A percentile compares a stretch with the other conserved stretches of the same genome.
phyloP scores from a whole-genome alignment of 768 basidiomycete species.

The Kwoniella botswanensis region DNA sequence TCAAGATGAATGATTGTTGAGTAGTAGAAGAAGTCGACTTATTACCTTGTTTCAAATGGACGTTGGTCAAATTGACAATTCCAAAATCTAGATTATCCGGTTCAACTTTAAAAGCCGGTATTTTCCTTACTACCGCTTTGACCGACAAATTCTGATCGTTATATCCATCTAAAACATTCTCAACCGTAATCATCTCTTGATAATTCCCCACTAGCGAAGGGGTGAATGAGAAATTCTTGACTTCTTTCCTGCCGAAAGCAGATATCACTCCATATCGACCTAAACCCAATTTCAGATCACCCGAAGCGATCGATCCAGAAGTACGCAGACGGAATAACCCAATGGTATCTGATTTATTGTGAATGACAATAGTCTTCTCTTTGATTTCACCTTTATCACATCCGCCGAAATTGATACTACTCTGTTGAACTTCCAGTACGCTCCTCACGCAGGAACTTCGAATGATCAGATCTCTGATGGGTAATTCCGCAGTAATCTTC shows the following conservation, averaged over 20 bases:
- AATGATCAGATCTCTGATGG: constrained; percentile 54
- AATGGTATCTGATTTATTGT: constrained; percentile 55
- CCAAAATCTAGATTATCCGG: constrained; percentile 46
- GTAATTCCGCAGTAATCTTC: constrained; percentile 35
- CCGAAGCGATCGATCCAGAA: constrained; percentile 54
- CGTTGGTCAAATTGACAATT: constrained; percentile 2
- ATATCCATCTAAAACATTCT: constrained; percentile 51
- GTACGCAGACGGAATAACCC: constrained; percentile 54
- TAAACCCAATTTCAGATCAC: constrained; percentile 53
- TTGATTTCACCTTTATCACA: constrained; percentile 54
- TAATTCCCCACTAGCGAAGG: constrained; percentile 53
- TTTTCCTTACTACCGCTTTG: constrained; percentile 55
- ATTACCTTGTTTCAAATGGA: not conserved
- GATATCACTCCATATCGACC: constrained; percentile 56
- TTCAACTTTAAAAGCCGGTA: constrained; percentile 51
- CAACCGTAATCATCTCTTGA: constrained; percentile 52
- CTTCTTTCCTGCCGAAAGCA: constrained; percentile 52
- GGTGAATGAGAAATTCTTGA: constrained; percentile 52
- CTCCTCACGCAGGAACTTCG: constrained; percentile 47
- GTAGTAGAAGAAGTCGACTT: not conserved
- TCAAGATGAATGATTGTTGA: constrained; percentile 36
- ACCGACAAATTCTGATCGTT: constrained; percentile 53
- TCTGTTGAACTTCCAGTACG: constrained; percentile 54
- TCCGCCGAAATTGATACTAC: constrained; percentile 55
- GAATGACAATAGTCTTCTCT: constrained; percentile 55